Evolutionary conservation across 495 filamentous ascomycete species (phyloP), one percentile per base, ranked within the genome.

Genomic region (Tuber calosporum): DNA sequence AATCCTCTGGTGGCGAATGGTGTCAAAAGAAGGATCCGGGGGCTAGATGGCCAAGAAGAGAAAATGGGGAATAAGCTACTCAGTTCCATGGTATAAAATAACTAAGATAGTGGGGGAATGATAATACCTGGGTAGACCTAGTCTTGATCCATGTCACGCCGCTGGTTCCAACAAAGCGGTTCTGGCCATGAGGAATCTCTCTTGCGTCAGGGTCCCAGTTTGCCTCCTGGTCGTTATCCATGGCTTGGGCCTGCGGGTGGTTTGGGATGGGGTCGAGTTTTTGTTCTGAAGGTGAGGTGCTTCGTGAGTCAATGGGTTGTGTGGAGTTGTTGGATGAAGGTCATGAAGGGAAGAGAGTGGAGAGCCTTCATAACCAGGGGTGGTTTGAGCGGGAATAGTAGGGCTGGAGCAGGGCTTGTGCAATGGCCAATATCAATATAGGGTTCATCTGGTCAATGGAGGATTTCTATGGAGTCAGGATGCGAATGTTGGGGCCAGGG

Each of bases 241-340:
- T n/a, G 1, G 8, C 45, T 11, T n/a, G 45, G 2, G 22, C n/a
- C 22, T n/a, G 45, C 7, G 2, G 45, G 22, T 8, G 5, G 45
- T 11, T 22, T 8, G 22, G 1, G 7, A 7, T 22, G 3, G 45
- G 3, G 11, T 8, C 5, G 22, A 53, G n/a, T 11, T n/a, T 48
- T n/a, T 53, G 7, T 9, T 53, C 1, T n/a, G 2, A 7, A 11
- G n/a, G 3, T 8, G 8, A 11, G 7, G 7, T 11, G 42, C 20
- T 9, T 2, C 19, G 2, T 53, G 1, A 9, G 20, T 6, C 0
- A 2, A 2, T n/a, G 7, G 3, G 7, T 0, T n/a, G 22, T 11
- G 42, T 5, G 19, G 39, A 11, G 39, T 40, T 38, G 37, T 38
- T 11, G 39, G 8, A 40, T 6, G 38, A 8, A 42, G 41, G 13